Evolutionary conservation across 306 rosid species (phyloP).

Genomic region (Urtica urens): DNA sequence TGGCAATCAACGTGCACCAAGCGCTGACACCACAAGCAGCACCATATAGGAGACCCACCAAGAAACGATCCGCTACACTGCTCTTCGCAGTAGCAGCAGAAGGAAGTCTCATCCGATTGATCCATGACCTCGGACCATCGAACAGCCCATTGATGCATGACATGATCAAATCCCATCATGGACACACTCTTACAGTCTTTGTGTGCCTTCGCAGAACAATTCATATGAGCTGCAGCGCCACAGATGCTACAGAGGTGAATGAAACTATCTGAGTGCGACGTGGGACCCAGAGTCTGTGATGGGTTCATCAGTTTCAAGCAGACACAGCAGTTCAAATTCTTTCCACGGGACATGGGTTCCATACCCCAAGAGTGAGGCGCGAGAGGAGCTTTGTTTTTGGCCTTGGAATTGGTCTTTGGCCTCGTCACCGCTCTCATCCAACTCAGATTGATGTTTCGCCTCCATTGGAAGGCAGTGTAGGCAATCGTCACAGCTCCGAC

Average conservation of each 20-base stretch:
- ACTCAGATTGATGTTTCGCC: conserved; percentile 87
- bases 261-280: conserved; percentile 65
- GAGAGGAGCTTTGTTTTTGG: conserved; percentile 57
- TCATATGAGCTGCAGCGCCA: conserved; percentile 80
- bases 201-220: conserved; percentile 72
- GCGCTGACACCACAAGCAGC: conserved; percentile 95
- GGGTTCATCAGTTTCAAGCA: conserved; percentile 74
- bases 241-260: conserved; percentile 66
- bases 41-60: conserved; percentile 96
- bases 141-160: conserved; percentile 95
- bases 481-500: conserved; percentile 88
- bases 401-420: conserved; percentile 78
- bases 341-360: conserved; percentile 77
- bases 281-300: conserved; percentile 79
- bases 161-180: conserved; percentile 66
- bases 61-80: conserved; percentile 91
- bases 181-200: conserved; percentile 94
- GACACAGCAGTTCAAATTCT: conserved; percentile 82
- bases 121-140: conserved; percentile 87
- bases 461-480: conserved; percentile 90
- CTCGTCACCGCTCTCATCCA: conserved; percentile 96
- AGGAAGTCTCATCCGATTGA: conserved; percentile 68
- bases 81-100: conserved; percentile 93
- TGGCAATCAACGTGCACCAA: conserved; percentile 96
- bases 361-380: conserved; percentile 70